Conservation (phyloP, 2,329 filamentous ascomycete genomes). For the Periconia sp. region DNA sequence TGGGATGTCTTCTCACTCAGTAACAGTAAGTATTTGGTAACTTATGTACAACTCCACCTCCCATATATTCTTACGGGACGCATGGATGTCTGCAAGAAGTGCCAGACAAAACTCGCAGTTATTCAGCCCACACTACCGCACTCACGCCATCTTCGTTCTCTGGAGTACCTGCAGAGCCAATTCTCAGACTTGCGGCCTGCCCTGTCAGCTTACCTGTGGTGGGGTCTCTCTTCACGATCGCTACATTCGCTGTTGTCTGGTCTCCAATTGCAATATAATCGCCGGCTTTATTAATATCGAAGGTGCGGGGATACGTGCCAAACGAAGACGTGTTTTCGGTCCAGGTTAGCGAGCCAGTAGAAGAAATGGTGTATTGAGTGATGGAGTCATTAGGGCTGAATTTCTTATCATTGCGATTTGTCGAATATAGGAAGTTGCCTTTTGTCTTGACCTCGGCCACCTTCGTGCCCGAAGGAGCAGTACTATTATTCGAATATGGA, state of each 20-base stretch:
- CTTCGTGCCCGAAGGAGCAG: conserved; percentile 36
- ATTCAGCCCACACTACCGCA: conserved; percentile 44
- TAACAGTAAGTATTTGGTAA: too few relatives aligned
- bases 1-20: too few relatives aligned
- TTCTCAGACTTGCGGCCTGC: conserved; percentile 30
- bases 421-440: conserved; percentile 40
- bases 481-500: conserved; percentile 36
- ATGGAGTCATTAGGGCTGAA: conserved; percentile 42
- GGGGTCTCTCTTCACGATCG: conserved; percentile 35
- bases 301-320: conserved; percentile 43
- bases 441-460: conserved; percentile 41
- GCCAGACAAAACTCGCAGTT: too few relatives aligned
- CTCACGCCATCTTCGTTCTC: conserved; percentile 42
- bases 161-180: conserved; percentile 30
- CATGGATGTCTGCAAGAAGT: too few relatives aligned
- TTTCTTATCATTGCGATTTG: conserved; percentile 46
- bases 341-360: conserved; percentile 34
- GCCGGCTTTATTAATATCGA: conserved; percentile 42
- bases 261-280: conserved; percentile 38
- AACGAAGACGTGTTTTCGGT: conserved; percentile 37
- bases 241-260: conserved; percentile 40
- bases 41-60: too few relatives aligned
- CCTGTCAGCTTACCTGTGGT: conserved; percentile 34
- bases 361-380: conserved; percentile 39
- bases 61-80: too few relatives aligned